Base-by-base conservation (phyloP, 1,284 basidiomycete genomes). In the Chalciporus sp. region DNA sequence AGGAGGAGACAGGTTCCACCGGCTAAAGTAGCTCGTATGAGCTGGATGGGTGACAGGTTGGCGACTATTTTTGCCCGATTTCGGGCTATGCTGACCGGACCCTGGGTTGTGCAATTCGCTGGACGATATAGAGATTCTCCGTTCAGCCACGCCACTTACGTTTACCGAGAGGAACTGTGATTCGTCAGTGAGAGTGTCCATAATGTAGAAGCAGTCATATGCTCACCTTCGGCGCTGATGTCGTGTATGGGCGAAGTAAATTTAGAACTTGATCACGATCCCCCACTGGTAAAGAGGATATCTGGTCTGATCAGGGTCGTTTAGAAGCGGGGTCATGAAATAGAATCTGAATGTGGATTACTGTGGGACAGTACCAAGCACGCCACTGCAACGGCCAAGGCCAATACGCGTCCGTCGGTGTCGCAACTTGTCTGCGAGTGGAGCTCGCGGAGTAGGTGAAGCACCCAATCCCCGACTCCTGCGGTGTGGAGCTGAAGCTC, bases 241-340 rank as follows among this genome's bases (percentile, higher is more conserved):
- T 61, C 44, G 73, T 69, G 57, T 72, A 69, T 54, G 72, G 75
- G 45, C 73, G 73, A 54, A 80, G 64, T 55, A 74, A 61, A 56
- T 59, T 60, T 59, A 75, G 69, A 46, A 79, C 58, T 41, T 66
- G 64, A 57, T 68, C 66, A 54, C 72, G 71, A 50, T 61, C 68
- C 60, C 69, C 65, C 42, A 60, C 49, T 52, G 60, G 59, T 46
- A 71, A 62, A n/a, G 63, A 64, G 45, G 66, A 62, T 58, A 78
- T 70, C 58, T 70, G 63, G 52, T 66, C 75, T 80, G 52, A 58
- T 53, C 61, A 58, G 51, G 49, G 57, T 55, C 53, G 52, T 51
- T 63, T 48, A 61, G 58, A 66, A 66, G 58, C 53, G 48, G 42
- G 46, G 52, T 61, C 63, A 64, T 51, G 42, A 56, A 55, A 56